Evolutionary conservation across 129 eudicot species (phyloP).

Genomic region (Flaveria bidentis): DNA sequence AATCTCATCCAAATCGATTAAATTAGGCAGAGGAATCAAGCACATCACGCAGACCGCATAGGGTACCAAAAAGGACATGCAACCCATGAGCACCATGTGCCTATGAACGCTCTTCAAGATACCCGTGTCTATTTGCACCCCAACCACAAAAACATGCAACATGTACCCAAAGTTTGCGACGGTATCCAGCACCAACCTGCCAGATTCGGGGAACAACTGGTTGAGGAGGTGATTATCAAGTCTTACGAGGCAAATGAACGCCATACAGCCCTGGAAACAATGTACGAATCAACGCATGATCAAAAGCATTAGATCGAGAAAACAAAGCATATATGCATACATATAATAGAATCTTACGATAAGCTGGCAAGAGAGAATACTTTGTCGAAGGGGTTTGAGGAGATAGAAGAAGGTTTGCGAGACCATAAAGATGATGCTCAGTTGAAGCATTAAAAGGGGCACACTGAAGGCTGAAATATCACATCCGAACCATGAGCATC

Average conservation of each 20-base stretch:
- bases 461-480: conserved; percentile 40
- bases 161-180: conserved; percentile 52
- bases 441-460: conserved; percentile 46
- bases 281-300: conserved; percentile 18
- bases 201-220: conserved; percentile 53
- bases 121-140: conserved; percentile 48
- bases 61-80: conserved; percentile 33
- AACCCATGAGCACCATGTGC: conserved; percentile 42
- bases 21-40: conserved; percentile 6
- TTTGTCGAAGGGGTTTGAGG: conserved; percentile 59
- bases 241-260: conserved; percentile 35
- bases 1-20: not conserved
- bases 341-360: conserved; percentile 47
- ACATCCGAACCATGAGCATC: conserved; percentile 49
- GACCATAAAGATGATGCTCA: conserved; percentile 39
- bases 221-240: not conserved
- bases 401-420: conserved; percentile 36
- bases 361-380: conserved; percentile 59
- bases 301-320: not conserved
- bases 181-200: conserved; percentile 47
- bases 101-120: conserved; percentile 28
- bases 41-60: conserved; percentile 19
- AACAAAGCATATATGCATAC: not conserved
- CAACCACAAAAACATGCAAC: conserved; percentile 57
- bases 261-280: conserved; percentile 53